Evolutionary conservation across 495 filamentous ascomycete genomes (phyloP).

Genomic region (Cercophora scortea): DNA sequence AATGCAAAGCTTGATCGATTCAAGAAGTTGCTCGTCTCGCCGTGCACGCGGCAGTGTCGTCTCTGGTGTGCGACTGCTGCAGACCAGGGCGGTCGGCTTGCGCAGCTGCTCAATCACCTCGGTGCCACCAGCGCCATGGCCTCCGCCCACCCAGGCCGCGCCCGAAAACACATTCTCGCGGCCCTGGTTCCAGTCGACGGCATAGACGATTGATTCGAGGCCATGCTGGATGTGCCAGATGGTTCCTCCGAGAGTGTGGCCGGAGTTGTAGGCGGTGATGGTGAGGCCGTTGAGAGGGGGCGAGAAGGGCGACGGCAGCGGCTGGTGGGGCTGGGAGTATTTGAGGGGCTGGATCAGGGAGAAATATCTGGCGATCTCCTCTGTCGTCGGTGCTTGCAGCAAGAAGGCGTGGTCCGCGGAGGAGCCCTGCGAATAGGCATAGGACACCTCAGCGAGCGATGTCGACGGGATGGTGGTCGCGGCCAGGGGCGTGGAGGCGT

Average conservation of each 20-base stretch:
- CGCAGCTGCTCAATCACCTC: constrained; percentile 90
- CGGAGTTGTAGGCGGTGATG: constrained; percentile 93
- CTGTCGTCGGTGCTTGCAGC: constrained; percentile 68
- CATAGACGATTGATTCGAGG: constrained; percentile 93
- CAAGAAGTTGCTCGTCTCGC: constrained; percentile 76
- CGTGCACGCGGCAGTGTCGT: constrained; percentile 60
- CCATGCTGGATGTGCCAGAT: constrained; percentile 99
- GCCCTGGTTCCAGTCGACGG: constrained; percentile 94
- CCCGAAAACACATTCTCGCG: constrained; percentile 88
- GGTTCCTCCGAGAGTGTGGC: constrained; percentile 90
- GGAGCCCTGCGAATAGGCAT: constrained; percentile 44
- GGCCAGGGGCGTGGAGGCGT: constrained; percentile 80
- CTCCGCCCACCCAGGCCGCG: constrained; percentile 83
- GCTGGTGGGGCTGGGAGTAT: constrained; percentile 93
- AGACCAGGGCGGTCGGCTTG: constrained; percentile 88
- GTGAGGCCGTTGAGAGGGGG: constrained; percentile 86
- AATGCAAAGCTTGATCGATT: constrained; percentile 69
- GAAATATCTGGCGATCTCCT: constrained; percentile 91
- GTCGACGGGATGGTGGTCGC: constrained; percentile 65
- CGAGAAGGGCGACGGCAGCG: constrained; percentile 74
- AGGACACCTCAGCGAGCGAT: constrained; percentile 62
- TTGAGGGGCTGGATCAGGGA: constrained; percentile 87
- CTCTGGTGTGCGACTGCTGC: constrained; percentile 74
- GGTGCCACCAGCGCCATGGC: constrained; percentile 58
- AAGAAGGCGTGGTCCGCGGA: constrained; percentile 51